A percentile compares a stretch with the other conserved stretches of the same genome.
Conservation (phyloP, 192 early-diverging fungal genomes). For the Physocladia obscura region DNA sequence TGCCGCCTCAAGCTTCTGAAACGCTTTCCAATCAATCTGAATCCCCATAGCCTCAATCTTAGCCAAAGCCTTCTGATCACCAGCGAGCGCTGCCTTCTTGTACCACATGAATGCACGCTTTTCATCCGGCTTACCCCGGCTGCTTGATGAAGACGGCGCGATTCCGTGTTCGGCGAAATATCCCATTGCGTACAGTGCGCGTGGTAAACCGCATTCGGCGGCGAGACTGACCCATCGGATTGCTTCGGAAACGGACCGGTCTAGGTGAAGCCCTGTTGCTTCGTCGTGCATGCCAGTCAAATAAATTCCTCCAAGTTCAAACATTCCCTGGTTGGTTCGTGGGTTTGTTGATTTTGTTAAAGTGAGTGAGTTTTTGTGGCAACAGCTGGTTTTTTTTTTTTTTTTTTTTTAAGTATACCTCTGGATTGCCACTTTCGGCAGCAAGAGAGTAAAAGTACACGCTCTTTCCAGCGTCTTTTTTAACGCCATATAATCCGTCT, state of each 20-base stretch:
- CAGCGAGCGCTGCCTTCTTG: conserved; percentile 29
- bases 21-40: conserved; percentile 7
- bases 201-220: conserved; percentile 71
- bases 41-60: conserved; percentile 35
- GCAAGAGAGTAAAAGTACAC: conserved; percentile 80
- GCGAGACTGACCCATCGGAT: conserved; percentile 81
- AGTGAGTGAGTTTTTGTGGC: not conserved
- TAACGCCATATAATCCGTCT: conserved; percentile 70
- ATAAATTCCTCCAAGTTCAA: conserved; percentile 86
- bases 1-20: conserved; percentile 5
- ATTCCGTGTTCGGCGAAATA: conserved; percentile 86
- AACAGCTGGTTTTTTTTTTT: too few species aligned
- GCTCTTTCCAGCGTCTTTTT: conserved; percentile 63
- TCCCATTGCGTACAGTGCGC: conserved; percentile 88
- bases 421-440: conserved; percentile 69
- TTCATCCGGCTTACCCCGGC: conserved; percentile 57
- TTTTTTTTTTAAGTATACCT: conserved; percentile 25
- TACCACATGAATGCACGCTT: conserved; percentile 44
- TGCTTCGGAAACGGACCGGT: conserved; percentile 69
- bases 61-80: conserved; percentile 35
- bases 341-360: not conserved
- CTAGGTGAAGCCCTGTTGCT: conserved; percentile 38
- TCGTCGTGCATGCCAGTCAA: conserved; percentile 70
- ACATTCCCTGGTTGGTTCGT: conserved; percentile 66
- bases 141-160: conserved; percentile 35